phyloP scores from a whole-genome alignment of 352 stramenopile species.

The Phytophthora multivora region DNA sequence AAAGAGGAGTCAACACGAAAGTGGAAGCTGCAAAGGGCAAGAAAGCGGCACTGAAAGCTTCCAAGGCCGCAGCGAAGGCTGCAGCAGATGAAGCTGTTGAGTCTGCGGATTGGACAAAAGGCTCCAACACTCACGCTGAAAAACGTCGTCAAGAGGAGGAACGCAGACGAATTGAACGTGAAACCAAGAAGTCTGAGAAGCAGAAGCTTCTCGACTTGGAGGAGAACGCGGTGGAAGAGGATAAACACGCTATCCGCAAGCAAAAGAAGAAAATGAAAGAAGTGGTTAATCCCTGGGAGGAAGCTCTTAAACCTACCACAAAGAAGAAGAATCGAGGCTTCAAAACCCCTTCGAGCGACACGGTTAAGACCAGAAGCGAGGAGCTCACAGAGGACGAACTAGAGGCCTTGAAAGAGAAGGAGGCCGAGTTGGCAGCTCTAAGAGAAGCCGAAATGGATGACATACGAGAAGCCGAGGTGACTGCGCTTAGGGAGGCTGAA shows the following conservation, averaged over 20 bases:
- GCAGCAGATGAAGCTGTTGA: constrained; percentile 47
- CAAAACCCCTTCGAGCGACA: constrained; percentile 19
- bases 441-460: constrained; percentile 38
- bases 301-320: constrained; percentile 54
- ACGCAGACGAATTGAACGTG: constrained; percentile 58
- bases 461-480: constrained; percentile 57
- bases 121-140: constrained; percentile 51
- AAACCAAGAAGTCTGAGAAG: constrained; percentile 75
- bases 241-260: constrained; percentile 74
- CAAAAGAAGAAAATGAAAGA: constrained; percentile 72
- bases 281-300: constrained; percentile 68
- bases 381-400: too few relatives aligned
- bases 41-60: constrained; percentile 57
- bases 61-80: constrained; percentile 60
- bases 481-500: constrained; percentile 52
- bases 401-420: too few relatives aligned
- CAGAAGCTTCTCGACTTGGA: constrained; percentile 72
- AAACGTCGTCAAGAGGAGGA: constrained; percentile 56
- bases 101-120: constrained; percentile 65
- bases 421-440: constrained; percentile 23
- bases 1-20: constrained; percentile 65
- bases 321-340: constrained; percentile 78
- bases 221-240: constrained; percentile 61
- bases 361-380: too few relatives aligned
- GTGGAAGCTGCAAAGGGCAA: constrained; percentile 75